phyloP scores from a whole-genome alignment of 306 rosid species.

The Quercus cerris region DNA sequence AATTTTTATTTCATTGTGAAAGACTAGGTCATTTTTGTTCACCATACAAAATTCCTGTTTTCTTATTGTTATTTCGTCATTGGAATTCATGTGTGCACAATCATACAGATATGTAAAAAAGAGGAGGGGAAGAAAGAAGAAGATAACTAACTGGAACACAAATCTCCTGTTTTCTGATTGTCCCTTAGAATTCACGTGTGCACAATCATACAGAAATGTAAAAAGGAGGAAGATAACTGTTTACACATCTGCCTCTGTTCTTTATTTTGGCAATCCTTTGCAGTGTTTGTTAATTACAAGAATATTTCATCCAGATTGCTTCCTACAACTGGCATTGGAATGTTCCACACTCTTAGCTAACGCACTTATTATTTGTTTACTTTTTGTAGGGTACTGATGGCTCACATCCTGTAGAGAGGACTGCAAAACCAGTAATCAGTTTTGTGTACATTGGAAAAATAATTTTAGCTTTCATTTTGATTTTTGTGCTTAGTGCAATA shows the following conservation, averaged over 20 bases:
- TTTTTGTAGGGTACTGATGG: slow-evolving; percentile 36
- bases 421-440: slow-evolving; percentile 34
- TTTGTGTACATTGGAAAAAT: slow-evolving; percentile 48
- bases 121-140: not conserved
- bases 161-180: too few relatives aligned
- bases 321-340: not conserved
- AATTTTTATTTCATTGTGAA: not conserved
- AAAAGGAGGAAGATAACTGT: not conserved
- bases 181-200: not conserved
- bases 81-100: not conserved
- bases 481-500: slow-evolving; percentile 60
- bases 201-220: not conserved
- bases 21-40: not conserved
- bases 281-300: not conserved
- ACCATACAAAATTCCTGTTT: too few relatives aligned
- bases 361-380: slow-evolving; percentile 11
- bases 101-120: not conserved
- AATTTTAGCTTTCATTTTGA: slow-evolving; percentile 49
- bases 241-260: not conserved
- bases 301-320: not conserved
- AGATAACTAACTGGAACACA: not conserved
- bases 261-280: not conserved
- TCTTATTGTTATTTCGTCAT: too few relatives aligned
- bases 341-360: slow-evolving; percentile 1
- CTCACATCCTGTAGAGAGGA: slow-evolving; percentile 18